These are phyloP conservation scores for Basipetospora sp. DNA, from an alignment of 2,329 filamentous ascomycete species.

Conservation along the genomic window DNA sequence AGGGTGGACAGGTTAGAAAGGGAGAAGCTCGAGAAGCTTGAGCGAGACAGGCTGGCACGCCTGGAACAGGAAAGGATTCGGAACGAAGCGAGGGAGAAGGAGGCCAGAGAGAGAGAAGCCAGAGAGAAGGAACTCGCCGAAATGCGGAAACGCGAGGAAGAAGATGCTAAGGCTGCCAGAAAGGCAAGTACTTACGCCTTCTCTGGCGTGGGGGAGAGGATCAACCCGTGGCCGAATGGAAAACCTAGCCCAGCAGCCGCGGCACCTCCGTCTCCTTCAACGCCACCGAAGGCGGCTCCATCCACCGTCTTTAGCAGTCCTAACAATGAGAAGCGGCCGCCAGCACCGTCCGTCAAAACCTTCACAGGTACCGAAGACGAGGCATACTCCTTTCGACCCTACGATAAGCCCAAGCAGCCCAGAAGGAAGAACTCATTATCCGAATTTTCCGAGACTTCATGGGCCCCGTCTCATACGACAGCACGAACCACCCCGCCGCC, in stretches of 20 bases:
- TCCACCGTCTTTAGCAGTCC: conserved; percentile 14
- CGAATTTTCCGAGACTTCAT: conserved; percentile 67
- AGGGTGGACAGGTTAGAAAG: conserved; percentile 17
- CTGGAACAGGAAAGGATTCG: conserved; percentile 30
- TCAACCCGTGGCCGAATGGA: conserved; percentile 54
- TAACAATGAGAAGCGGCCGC: conserved; percentile 18
- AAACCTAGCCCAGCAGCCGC: conserved; percentile 26
- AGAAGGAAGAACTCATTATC: conserved; percentile 42
- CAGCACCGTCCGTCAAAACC: conserved; percentile 38
- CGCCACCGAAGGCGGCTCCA: conserved; percentile 12
- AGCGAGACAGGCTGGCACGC: conserved; percentile 4
- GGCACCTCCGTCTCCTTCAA: conserved; percentile 18
- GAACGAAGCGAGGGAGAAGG: conserved; percentile 28
- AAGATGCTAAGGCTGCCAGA: conserved; percentile 17
- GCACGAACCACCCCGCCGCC: conserved; percentile 71
- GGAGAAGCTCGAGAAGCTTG: conserved; percentile 13
- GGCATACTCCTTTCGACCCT: conserved; percentile 59
- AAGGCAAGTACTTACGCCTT: conserved; percentile 38
- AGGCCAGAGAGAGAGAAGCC: conserved; percentile 23
- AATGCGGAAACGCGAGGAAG: conserved; percentile 11
- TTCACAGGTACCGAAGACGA: conserved; percentile 41
- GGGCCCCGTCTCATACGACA: conserved; percentile 71
- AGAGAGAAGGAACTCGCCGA: conserved; percentile 16
- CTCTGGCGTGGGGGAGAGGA: conserved; percentile 52
- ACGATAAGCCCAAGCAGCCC: conserved; percentile 44